Evolutionary conservation across 2,329 filamentous ascomycete species (phyloP), one percentile per base, ranked within the genome.

Genomic region (Talaromyces islandicus): DNA sequence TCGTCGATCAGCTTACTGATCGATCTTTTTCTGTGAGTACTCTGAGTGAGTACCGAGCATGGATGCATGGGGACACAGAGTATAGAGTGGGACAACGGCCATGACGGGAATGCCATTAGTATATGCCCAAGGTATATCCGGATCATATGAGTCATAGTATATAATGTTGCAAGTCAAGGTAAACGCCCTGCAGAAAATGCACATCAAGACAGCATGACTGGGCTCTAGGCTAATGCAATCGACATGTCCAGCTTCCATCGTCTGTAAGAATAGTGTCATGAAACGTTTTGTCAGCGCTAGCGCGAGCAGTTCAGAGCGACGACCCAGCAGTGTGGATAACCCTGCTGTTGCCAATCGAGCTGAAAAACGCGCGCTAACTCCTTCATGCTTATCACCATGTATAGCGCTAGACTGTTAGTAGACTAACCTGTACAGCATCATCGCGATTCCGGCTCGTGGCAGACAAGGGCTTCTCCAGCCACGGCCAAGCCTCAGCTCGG

Each of bases 211-310:
- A 38, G 9, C 14, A 17, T n/a, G 17, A 35, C 32, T 38, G 1
- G 12, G n/a, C 14, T 9, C 12, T 3, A 38, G 7, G 5, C 17
- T 38, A 35, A 35, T 35, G 32, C 32, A 35, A 12, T 35, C 32
- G 32, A 35, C 32, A 35, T 35, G 32, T 35, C 35, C 35, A 38
- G 35, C 35, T 38, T 38, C 35, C 35, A 38, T 38, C 35, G 14
- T 38, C 35, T 21, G 19, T 46, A 21, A 17, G 29, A 21, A 51
- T 41, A 30, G 35, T 17, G 38, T 46, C 41, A 24, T 48, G 55
- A 41, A 58, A 57, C n/a, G 59, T 55, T 58, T 32, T 55, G 59
- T 61, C 54, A 54, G 48, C 46, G 46, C 54, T 60, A 57, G 59
- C 12, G 30, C 43, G 43, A 46, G 43, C 43, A 46, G 19, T 46